Percentiles rank a stretch among this genome's conserved stretches.
Conservation (phyloP, 441 rosid species). For the Gossypium schwendimanii region DNA sequence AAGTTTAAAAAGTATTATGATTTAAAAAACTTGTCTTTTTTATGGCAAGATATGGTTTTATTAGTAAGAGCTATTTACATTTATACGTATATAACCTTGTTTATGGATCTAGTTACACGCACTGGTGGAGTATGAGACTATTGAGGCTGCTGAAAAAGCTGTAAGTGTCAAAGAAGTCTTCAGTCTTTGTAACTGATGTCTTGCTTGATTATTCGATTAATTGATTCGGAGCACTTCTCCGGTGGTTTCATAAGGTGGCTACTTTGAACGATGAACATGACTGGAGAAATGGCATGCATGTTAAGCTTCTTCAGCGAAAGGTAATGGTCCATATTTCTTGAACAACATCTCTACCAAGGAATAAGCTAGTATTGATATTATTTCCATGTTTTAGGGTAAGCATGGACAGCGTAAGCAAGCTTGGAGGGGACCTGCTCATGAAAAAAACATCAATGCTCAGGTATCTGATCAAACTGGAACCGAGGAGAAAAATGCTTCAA, state of each 20-base stretch:
- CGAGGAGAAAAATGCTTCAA: slow-evolving; percentile 38
- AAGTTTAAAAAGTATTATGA: too few species aligned
- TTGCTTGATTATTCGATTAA: background rate
- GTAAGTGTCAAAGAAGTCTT: slow-evolving; percentile 38
- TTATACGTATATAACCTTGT: background rate
- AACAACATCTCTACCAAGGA: background rate
- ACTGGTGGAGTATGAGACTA: slow-evolving; percentile 72
- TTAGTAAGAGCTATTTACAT: background rate
- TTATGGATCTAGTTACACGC: slow-evolving; percentile 56
- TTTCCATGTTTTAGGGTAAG: slow-evolving; percentile 38
- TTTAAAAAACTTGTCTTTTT: too few species aligned
- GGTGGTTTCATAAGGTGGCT: slow-evolving; percentile 49
- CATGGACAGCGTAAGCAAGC: slow-evolving; percentile 52
- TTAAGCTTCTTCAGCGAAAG: slow-evolving; percentile 57
- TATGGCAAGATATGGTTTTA: background rate
- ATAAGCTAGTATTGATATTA: background rate
- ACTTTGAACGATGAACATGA: slow-evolving; percentile 67
- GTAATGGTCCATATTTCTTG: slow-evolving; percentile 29
- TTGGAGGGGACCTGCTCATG: slow-evolving; percentile 51
- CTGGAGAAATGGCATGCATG: slow-evolving; percentile 93
- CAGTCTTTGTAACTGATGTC: background rate
- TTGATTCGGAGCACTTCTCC: background rate
- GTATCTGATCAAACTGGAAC: slow-evolving; percentile 39
- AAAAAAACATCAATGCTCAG: slow-evolving; percentile 36
- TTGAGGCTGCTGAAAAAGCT: slow-evolving; percentile 85